phyloP scores from a whole-genome alignment of 768 basidiomycete genomes.

The Podaxis sp. region DNA sequence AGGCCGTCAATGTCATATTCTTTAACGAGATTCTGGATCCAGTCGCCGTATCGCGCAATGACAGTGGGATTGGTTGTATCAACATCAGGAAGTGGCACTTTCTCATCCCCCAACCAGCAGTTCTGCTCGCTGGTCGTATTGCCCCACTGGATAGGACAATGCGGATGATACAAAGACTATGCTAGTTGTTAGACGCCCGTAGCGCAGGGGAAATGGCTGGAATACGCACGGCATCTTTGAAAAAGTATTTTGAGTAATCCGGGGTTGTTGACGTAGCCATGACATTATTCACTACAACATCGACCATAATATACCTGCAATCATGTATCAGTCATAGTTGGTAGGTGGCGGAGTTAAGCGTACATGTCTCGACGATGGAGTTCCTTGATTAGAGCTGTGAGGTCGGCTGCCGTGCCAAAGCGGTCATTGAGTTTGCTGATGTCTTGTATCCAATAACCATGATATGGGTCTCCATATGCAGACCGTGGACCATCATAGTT shows the following conservation, averaged over 20 bases:
- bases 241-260: conserved; percentile 65
- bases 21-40: conserved; percentile 68
- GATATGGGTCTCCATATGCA: conserved; percentile 80
- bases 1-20: conserved; percentile 84
- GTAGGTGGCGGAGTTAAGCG: conserved; percentile 19
- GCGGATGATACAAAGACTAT: conserved; percentile 73
- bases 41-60: conserved; percentile 57
- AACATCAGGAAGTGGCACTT: conserved; percentile 75
- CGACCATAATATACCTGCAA: conserved; percentile 76
- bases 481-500: conserved; percentile 74
- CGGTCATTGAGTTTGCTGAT: conserved; percentile 62
- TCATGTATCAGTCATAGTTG: conserved; percentile 1
- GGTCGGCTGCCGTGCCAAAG: conserved; percentile 74
- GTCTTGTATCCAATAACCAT: conserved; percentile 83
- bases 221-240: conserved; percentile 55
- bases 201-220: neutral
- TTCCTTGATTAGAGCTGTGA: conserved; percentile 63
- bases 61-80: conserved; percentile 73
- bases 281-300: conserved; percentile 85
- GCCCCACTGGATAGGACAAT: conserved; percentile 71
- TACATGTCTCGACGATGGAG: conserved; percentile 75
- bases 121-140: conserved; percentile 70
- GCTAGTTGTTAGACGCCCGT: conserved; percentile 11
- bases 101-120: conserved; percentile 83
- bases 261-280: conserved; percentile 67